phyloP scores from a whole-genome alignment of 768 basidiomycete genomes.

The Auricularia sp. region DNA sequence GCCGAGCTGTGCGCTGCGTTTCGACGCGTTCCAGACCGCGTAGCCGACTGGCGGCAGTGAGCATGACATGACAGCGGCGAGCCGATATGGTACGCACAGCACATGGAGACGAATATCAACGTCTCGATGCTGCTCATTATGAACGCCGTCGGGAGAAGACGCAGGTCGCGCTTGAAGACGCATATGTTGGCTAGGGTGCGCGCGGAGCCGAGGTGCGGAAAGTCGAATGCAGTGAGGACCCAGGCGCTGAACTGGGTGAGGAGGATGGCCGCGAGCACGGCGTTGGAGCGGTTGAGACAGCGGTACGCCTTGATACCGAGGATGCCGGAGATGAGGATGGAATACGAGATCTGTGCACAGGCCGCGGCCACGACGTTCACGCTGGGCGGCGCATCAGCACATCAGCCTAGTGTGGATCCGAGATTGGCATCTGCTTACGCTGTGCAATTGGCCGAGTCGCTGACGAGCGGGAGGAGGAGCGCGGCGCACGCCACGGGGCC shows the following conservation, averaged over 20 bases:
- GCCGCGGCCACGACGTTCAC: conserved; percentile 6
- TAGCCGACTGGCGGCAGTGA: conserved; percentile 32
- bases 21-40: conserved; percentile 44
- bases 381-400: background rate
- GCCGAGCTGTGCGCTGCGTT: conserved; percentile 40
- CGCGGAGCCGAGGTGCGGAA: conserved; percentile 1
- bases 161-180: conserved; percentile 17
- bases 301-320: conserved; percentile 58
- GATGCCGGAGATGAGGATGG: conserved; percentile 45
- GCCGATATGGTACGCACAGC: conserved; percentile 36
- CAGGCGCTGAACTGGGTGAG: conserved; percentile 25
- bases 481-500: conserved; percentile 35
- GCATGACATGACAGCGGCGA: conserved; percentile 7
- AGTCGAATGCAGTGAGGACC: background rate
- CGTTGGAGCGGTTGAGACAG: conserved; percentile 49
- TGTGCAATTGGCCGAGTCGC: conserved; percentile 30
- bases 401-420: background rate
- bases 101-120: conserved; percentile 41
- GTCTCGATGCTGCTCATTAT: conserved; percentile 43
- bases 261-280: conserved; percentile 35
- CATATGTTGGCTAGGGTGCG: background rate
- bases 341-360: conserved; percentile 5
- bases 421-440: conserved; percentile 33
- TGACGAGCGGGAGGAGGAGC: conserved; percentile 38
- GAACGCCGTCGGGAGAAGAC: conserved; percentile 29